These are phyloP conservation scores for Lophium mytilinum DNA, from an alignment of 495 filamentous ascomycete species.

Conservation along the genomic window DNA sequence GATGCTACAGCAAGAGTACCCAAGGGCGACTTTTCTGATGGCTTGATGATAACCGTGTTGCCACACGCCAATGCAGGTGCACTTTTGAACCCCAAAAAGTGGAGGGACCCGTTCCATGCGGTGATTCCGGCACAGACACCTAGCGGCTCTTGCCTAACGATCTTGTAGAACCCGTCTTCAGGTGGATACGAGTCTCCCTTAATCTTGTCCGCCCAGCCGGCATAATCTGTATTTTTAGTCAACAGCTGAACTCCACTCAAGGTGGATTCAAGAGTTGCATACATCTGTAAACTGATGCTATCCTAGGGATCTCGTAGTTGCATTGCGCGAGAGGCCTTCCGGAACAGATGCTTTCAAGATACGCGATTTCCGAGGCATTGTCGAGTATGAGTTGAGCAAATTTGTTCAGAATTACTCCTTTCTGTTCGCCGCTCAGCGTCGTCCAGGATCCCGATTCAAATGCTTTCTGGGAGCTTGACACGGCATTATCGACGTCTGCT, in stretches of 20 bases:
- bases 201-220: constrained; percentile 11
- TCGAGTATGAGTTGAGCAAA: constrained; percentile 5
- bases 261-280: background rate
- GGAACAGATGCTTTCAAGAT: constrained; percentile 1
- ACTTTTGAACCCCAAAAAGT: constrained; percentile 4
- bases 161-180: background rate
- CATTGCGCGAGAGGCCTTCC: background rate
- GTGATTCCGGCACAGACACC: constrained; percentile 11
- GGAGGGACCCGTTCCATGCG: constrained; percentile 11
- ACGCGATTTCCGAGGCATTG: background rate
- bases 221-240: constrained; percentile 3
- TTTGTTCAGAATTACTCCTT: background rate
- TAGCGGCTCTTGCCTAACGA: background rate
- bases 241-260: background rate
- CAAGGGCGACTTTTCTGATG: constrained; percentile 7
- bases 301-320: background rate
- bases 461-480: constrained; percentile 39
- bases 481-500: constrained; percentile 44
- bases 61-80: constrained; percentile 6
- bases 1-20: background rate
- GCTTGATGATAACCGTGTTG: constrained; percentile 14
- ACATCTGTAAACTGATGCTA: background rate
- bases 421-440: constrained; percentile 21
- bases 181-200: background rate
- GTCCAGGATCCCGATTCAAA: constrained; percentile 37